Base-by-base conservation (phyloP, 1,139 yeast species). In the Taphrina deformans region DNA sequence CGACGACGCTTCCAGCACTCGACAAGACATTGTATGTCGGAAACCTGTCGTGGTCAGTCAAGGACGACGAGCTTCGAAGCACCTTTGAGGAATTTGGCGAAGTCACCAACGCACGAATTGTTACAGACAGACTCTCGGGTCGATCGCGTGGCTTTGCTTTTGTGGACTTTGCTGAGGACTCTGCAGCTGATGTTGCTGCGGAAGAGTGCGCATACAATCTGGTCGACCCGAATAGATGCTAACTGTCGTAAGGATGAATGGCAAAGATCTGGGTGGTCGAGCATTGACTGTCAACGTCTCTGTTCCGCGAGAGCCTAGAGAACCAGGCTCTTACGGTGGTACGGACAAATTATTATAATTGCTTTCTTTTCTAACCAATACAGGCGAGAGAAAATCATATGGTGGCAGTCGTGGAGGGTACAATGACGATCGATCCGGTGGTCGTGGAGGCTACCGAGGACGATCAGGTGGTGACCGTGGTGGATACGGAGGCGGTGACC, bases 21-120 rank as follows among this genome's bases (percentile, higher is more conserved):
- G 88, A 96, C 68, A 98, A 92, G 80, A 93, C 99, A 70, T 82
- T 93, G 72, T 93, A 93, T 81, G 82, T 93, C 73, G 99, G 99
- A 77, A 93, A 93, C 84, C 83, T 93, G 75, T 88, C 97, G 31
- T 93, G 93, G 86, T 84, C 88, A 73, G 89, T 90, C 70, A 83
- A 85, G 77, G 86, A 91, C 79, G 97, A 91, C 76, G 80, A 79
- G 69, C 81, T 93, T 72, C 87, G 82, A 78, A 84, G 83, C 72
- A 76, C 85, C 55, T 93, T 93, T 75, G 53, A 40, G 38, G 52
- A 44, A 12, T 52, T 50, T 16, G 45, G 56, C 10, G 46, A 41
- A 23, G 59, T 50, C 38, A 46, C 33, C 45, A 23, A 29, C n/a
- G 21, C 52, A 4, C 26, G 41, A 2, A 45, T 61, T 52, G 48